Evolutionary conservation across 1,284 basidiomycete genomes (phyloP).

Genomic region (Pseudozyma pruni): DNA sequence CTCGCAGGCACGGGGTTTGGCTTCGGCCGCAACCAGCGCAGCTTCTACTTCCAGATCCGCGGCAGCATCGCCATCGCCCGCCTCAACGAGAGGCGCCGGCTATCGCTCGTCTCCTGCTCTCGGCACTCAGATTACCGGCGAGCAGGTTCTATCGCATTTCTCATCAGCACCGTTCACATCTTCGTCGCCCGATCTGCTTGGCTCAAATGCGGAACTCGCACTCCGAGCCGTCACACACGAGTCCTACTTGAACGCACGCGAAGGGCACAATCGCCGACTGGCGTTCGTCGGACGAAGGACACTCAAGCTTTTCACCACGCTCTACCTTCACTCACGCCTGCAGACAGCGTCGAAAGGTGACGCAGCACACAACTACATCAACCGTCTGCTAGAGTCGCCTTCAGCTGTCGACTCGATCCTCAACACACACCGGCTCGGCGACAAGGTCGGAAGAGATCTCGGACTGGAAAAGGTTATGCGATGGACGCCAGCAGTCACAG

Average conservation of each 20-base stretch:
- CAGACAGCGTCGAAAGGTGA: slow-evolving; percentile 13
- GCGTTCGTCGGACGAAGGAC: slow-evolving; percentile 63
- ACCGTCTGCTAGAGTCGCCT: slow-evolving; percentile 41
- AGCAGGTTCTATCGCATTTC: slow-evolving; percentile 44
- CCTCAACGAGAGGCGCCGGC: slow-evolving; percentile 9
- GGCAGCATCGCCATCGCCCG: slow-evolving; percentile 18
- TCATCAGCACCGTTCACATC: slow-evolving; percentile 33
- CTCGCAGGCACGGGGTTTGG: slow-evolving; percentile 12
- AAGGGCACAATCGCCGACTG: slow-evolving; percentile 62
- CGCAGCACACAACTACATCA: slow-evolving; percentile 37
- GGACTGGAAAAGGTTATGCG: slow-evolving; percentile 66
- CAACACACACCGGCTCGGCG: slow-evolving; percentile 59
- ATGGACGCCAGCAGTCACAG: slow-evolving; percentile 62
- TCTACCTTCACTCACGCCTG: slow-evolving; percentile 55
- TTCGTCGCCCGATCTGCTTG: slow-evolving; percentile 42
- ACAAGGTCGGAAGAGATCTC: slow-evolving; percentile 54
- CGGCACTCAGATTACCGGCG: slow-evolving; percentile 26
- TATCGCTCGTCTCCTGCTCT: slow-evolving; percentile 23
- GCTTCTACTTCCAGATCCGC: slow-evolving; percentile 26
- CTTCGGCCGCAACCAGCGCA: slow-evolving; percentile 26
- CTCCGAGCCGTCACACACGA: slow-evolving; percentile 61
- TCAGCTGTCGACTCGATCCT: slow-evolving; percentile 48
- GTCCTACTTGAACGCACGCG: slow-evolving; percentile 50
- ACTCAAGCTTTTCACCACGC: slow-evolving; percentile 57
- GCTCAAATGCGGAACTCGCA: slow-evolving; percentile 46